A percentile compares a stretch with the other conserved stretches of the same genome.
Conservation (phyloP, 352 stramenopile genomes). For the Pythium sp. region DNA sequence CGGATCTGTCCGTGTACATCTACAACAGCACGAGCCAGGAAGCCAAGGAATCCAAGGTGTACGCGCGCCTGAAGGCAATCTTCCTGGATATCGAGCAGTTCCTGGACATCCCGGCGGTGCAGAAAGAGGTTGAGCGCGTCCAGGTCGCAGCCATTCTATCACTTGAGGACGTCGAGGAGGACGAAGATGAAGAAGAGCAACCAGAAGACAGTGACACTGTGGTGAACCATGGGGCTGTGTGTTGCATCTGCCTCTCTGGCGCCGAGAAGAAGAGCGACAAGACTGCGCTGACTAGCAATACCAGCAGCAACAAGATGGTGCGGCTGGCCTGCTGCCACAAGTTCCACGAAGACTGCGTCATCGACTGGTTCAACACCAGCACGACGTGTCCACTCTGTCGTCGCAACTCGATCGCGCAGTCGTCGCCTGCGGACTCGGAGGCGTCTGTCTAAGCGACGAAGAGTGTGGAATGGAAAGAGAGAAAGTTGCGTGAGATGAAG, state of each 20-base stretch:
- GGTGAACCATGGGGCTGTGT: slow-evolving; percentile 12
- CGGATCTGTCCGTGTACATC: slow-evolving; percentile 56
- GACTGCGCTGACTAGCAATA: slow-evolving; percentile 21
- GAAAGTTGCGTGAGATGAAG: background rate
- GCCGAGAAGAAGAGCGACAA: background rate
- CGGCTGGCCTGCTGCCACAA: slow-evolving; percentile 57
- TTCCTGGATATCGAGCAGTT: slow-evolving; percentile 40
- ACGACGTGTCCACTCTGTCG: slow-evolving; percentile 69
- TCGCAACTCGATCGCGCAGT: slow-evolving; percentile 6
- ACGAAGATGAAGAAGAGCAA: background rate
- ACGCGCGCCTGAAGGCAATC: slow-evolving; percentile 24
- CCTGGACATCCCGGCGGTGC: slow-evolving; percentile 41
- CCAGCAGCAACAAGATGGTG: slow-evolving; percentile 35
- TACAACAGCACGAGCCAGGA: slow-evolving; percentile 20
- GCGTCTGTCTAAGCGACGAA: background rate
- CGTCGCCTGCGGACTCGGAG: background rate
- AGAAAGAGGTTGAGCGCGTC: slow-evolving; percentile 49
- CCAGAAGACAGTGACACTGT: slow-evolving; percentile 4
- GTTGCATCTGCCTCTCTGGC: slow-evolving; percentile 9
- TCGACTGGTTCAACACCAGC: slow-evolving; percentile 72
- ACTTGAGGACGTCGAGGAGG: slow-evolving; percentile 45
- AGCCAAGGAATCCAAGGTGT: slow-evolving; percentile 19
- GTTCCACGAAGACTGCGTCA: slow-evolving; percentile 77
- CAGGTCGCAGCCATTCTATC: slow-evolving; percentile 47
- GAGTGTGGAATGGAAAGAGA: background rate